These are phyloP conservation scores for Eimeria praecox DNA, from an alignment of 169 alveolate genomes.

Conservation along the genomic window DNA sequence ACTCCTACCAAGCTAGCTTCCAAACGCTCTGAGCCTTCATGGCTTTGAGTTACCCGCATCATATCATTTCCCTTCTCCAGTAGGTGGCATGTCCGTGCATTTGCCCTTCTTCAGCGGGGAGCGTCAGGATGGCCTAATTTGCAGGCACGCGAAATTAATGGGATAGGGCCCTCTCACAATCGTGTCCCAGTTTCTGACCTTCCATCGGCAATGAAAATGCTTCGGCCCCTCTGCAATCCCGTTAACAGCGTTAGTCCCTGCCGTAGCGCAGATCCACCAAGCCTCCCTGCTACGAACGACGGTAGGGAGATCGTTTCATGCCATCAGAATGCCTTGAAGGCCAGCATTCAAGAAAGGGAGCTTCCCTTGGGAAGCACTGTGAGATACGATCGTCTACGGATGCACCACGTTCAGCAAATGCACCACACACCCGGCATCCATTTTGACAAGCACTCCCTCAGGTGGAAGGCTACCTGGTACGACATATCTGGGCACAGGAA, in stretches of 20 bases:
- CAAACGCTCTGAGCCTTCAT: not conserved
- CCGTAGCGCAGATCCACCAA: not conserved
- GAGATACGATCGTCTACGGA: slow-evolving; percentile 27
- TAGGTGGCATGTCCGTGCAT: not conserved
- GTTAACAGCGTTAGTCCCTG: not conserved
- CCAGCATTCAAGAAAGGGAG: not conserved
- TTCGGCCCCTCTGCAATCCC: not conserved
- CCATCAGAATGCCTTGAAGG: not conserved
- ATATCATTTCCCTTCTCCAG: not conserved
- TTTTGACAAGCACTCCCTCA: slow-evolving; percentile 78
- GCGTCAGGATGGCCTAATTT: not conserved
- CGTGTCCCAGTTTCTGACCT: not conserved
- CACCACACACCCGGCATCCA: slow-evolving; percentile 81
- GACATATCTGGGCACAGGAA: slow-evolving; percentile 78
- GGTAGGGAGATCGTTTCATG: not conserved
- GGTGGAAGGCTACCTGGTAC: slow-evolving; percentile 85
- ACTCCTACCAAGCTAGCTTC: not conserved
- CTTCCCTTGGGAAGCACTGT: not conserved
- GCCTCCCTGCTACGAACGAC: not conserved
- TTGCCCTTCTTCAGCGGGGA: slow-evolving; percentile 17
- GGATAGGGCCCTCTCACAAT: not conserved
- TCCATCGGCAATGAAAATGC: not conserved
- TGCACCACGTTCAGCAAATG: slow-evolving; percentile 32
- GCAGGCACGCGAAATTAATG: slow-evolving; percentile 8
- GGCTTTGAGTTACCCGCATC: not conserved